Evolutionary conservation across 176 grass and related monocot species (phyloP), one percentile per base, ranked within the genome.

Genomic region (Eleusine indica): DNA sequence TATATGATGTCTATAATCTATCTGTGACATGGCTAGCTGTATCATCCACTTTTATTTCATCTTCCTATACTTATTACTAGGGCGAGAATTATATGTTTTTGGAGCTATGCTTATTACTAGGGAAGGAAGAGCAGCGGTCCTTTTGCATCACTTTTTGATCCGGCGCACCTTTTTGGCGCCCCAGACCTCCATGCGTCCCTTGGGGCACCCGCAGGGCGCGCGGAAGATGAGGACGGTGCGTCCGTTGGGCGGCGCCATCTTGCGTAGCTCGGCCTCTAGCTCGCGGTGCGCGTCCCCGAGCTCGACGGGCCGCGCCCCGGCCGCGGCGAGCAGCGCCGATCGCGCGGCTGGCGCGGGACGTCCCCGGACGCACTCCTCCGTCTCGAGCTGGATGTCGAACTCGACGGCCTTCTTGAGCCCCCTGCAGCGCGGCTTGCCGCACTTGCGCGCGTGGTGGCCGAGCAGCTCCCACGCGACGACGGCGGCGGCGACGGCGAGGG

Each of bases 211-310:
- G 43, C 96, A 98, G 10, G 93, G 93, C 3, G 85, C 66, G 64
- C 96, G 87, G 82, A 98, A 98, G 84, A 93, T 87, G 63, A 98
- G 89, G 42, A 98, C 96, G 56, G 96, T 95, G 70, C 96, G 93
- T n/a, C 96, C 96, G 77, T 98, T 95, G 64, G 92, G 78, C 39
- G 96, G 96, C 57, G 96, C 96, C 96, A 98, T 98, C 91, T 98
- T 98, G 51, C 92, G 90, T 12, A 98, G 88, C 83, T 98, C 96
- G 53, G 81, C 91, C 88, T 98, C 93, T 1, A 98, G 91, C 85
- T 98, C 96, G 11, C 87, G 77, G 75, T 98, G 89, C 68, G 88
- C 91, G 40, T 89, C 89, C 14, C 89, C 88, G 32, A 98, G 83
- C 52, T 98, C 91, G 8, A 98, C 82, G 29, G 82, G 84, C 0